Evolutionary conservation across 2,329 filamentous ascomycete genomes (phyloP).

Genomic region (Bipolaris oryzae): DNA sequence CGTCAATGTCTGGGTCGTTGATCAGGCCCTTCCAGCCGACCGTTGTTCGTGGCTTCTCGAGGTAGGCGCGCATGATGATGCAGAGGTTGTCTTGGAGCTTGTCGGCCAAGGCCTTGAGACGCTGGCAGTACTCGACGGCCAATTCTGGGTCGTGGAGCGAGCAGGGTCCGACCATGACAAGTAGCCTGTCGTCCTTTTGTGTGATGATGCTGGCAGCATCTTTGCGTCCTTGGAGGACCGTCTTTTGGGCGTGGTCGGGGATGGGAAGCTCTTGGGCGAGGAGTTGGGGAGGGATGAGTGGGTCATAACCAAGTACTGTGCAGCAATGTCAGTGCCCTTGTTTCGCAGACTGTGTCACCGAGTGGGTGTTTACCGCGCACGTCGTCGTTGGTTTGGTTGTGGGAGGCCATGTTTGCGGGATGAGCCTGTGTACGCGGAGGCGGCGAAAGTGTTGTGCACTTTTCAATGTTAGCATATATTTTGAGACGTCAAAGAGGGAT

Average conservation of each 20-base stretch:
- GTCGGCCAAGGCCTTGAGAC: conserved; percentile 76
- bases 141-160: conserved; percentile 92
- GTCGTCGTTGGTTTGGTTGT: conserved; percentile 53
- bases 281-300: conserved; percentile 85
- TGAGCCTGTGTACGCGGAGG: conserved; percentile 18
- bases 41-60: conserved; percentile 97
- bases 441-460: conserved; percentile 16
- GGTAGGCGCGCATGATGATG: conserved; percentile 97
- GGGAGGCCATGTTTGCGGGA: conserved; percentile 36
- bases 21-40: conserved; percentile 99
- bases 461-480: conserved; percentile 18
- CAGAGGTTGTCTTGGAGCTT: conserved; percentile 83
- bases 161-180: conserved; percentile 94
- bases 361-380: conserved; percentile 54
- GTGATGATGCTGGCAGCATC: conserved; percentile 77
- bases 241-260: conserved; percentile 64
- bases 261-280: conserved; percentile 84
- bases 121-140: conserved; percentile 85
- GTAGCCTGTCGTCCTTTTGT: conserved; percentile 80
- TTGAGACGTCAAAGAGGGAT: conserved; percentile 1
- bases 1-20: conserved; percentile 98
- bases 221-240: conserved; percentile 73
- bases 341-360: neutral
- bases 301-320: conserved; percentile 89
- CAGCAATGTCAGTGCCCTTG: conserved; percentile 23